These are phyloP conservation scores for Brassica rapa DNA, from an alignment of 345 rosid species.

Conservation along the genomic window DNA sequence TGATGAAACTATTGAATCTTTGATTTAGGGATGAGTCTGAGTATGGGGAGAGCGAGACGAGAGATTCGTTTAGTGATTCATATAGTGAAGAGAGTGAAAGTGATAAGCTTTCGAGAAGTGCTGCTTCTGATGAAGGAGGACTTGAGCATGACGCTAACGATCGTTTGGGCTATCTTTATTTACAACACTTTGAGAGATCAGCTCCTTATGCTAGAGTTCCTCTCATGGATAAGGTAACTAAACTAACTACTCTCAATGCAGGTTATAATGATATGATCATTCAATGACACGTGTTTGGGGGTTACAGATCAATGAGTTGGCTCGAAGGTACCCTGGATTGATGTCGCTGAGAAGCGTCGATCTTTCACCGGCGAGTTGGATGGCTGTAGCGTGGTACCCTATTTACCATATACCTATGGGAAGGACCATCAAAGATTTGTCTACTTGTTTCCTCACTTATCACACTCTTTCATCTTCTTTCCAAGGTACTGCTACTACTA, in stretches of 20 bases:
- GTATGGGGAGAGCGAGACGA: slow-evolving; percentile 70
- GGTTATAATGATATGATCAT: background rate
- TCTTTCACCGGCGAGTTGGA: slow-evolving; percentile 99
- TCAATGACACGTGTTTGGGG: slow-evolving; percentile 1
- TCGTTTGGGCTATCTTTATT: slow-evolving; percentile 73
- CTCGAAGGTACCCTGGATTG: slow-evolving; percentile 73
- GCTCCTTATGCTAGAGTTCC: slow-evolving; percentile 96
- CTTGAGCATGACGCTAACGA: slow-evolving; percentile 74
- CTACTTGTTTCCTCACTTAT: slow-evolving; percentile 93
- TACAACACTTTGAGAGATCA: slow-evolving; percentile 84
- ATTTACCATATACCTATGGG: slow-evolving; percentile 99
- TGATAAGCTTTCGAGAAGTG: slow-evolving; percentile 79
- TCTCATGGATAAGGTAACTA: slow-evolving; percentile 92
- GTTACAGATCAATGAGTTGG: slow-evolving; percentile 73
- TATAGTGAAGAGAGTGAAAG: slow-evolving; percentile 87
- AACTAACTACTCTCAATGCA: background rate
- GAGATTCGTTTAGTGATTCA: slow-evolving; percentile 83
- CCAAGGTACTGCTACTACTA: slow-evolving; percentile 63
- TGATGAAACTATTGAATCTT: background rate
- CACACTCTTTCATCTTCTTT: slow-evolving; percentile 97
- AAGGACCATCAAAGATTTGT: slow-evolving; percentile 93
- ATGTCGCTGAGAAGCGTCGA: slow-evolving; percentile 94
- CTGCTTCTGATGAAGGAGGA: slow-evolving; percentile 93
- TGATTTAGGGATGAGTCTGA: slow-evolving; percentile 73
- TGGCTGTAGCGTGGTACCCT: slow-evolving; percentile 98